Evolutionary conservation across 305 asterid species (phyloP).

Genomic region (Andrographis paniculata): DNA sequence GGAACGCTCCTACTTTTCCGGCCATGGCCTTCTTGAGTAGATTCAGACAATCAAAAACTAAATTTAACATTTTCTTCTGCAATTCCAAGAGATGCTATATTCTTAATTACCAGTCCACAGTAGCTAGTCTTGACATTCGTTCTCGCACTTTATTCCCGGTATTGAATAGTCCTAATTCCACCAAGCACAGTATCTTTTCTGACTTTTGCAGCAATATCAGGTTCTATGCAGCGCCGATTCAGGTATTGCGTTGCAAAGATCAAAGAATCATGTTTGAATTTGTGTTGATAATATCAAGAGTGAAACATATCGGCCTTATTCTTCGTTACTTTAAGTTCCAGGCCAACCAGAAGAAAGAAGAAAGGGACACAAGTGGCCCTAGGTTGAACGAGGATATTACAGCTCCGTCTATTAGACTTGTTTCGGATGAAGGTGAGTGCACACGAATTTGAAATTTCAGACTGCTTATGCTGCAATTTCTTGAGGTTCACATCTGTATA

Average conservation of each 20-base stretch:
- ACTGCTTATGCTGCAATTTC: constrained; percentile 7
- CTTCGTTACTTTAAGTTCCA: constrained; percentile 14
- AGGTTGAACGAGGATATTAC: constrained; percentile 62
- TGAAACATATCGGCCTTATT: background rate
- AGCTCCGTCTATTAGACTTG: constrained; percentile 57
- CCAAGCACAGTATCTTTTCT: constrained; percentile 20
- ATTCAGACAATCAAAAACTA: constrained; percentile 40
- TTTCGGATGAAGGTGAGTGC: constrained; percentile 54
- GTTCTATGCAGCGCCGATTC: constrained; percentile 55
- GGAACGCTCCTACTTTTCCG: background rate
- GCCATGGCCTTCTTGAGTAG: constrained; percentile 56
- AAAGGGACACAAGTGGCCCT: constrained; percentile 37
- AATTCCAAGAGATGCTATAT: constrained; percentile 29
- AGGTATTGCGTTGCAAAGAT: constrained; percentile 34
- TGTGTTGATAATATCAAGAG: constrained; percentile 6
- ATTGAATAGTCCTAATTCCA: constrained; percentile 17
- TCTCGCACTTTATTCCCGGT: constrained; percentile 23
- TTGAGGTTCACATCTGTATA: background rate
- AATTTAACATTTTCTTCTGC: constrained; percentile 17
- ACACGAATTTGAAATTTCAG: background rate
- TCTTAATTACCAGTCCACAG: constrained; percentile 20
- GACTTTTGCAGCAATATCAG: constrained; percentile 33
- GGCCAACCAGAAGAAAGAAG: constrained; percentile 36
- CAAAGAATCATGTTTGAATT: background rate
- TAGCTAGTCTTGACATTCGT: constrained; percentile 15